A percentile compares a stretch with the other conserved stretches of the same genome.
These are phyloP conservation scores for Pythium aquatile DNA, from an alignment of 352 stramenopile species.

Conservation along the genomic window DNA sequence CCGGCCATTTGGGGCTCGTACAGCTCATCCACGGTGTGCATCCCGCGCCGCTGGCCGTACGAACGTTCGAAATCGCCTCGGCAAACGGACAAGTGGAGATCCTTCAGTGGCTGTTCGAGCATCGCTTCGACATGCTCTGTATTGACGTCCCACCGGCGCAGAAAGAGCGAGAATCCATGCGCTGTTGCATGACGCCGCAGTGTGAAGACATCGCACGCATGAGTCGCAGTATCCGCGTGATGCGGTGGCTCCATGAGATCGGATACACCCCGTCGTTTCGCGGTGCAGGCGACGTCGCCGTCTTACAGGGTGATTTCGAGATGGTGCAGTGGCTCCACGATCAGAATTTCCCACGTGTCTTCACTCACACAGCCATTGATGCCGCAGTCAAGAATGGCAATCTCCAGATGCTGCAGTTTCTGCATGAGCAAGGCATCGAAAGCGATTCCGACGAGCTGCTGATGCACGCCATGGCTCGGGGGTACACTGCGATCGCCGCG, in stretches of 20 bases:
- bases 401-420: conserved; percentile 7
- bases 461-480: conserved; percentile 10
- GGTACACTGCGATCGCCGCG: conserved; percentile 11
- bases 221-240: conserved; percentile 11
- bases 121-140: conserved; percentile 21
- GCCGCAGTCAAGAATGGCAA: conserved; percentile 6
- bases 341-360: not conserved
- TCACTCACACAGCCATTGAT: conserved; percentile 10
- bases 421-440: conserved; percentile 5
- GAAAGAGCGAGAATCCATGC: not conserved
- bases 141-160: conserved; percentile 13
- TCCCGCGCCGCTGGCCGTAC: conserved; percentile 10
- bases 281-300: conserved; percentile 12
- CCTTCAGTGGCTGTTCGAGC: conserved; percentile 20
- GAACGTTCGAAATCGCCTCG: conserved; percentile 15
- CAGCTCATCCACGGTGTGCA: conserved; percentile 14
- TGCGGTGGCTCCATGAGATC: conserved; percentile 20
- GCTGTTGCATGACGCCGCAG: conserved; percentile 16
- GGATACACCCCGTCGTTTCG: conserved; percentile 7
- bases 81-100: conserved; percentile 17
- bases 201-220: conserved; percentile 5
- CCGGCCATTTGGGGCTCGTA: conserved; percentile 11
- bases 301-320: conserved; percentile 5
- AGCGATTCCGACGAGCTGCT: not conserved
- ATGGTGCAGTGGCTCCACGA: conserved; percentile 25